Evolutionary conservation across 805 yeast species (phyloP).

Genomic region (Kuraishia molischiana): DNA sequence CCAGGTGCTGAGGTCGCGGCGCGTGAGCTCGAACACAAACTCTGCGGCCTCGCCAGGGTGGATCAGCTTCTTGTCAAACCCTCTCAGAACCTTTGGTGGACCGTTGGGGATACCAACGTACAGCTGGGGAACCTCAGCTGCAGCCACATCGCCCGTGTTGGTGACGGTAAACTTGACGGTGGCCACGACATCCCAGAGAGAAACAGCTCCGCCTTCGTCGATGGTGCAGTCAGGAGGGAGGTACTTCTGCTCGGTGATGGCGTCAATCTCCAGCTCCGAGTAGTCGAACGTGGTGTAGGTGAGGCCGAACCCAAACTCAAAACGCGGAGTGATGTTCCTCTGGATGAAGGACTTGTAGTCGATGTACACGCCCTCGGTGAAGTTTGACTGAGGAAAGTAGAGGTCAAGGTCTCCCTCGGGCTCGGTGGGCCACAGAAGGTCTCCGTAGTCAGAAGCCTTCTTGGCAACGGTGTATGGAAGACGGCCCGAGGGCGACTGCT

Average conservation of each 20-base stretch:
- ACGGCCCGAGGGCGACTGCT: slow-evolving; percentile 49
- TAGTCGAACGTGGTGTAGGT: slow-evolving; percentile 29
- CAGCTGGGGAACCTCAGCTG: slow-evolving; percentile 46
- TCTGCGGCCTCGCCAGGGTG: slow-evolving; percentile 20
- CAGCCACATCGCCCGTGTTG: slow-evolving; percentile 36
- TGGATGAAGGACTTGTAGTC: slow-evolving; percentile 53
- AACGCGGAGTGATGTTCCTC: slow-evolving; percentile 44
- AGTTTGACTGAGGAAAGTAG: slow-evolving; percentile 29
- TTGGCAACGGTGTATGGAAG: slow-evolving; percentile 57
- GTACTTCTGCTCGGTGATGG: slow-evolving; percentile 13
- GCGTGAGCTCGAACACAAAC: slow-evolving; percentile 25
- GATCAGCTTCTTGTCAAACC: slow-evolving; percentile 35
- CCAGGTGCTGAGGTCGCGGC: slow-evolving; percentile 34
- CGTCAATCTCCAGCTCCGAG: slow-evolving; percentile 17
- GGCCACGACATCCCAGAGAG: slow-evolving; percentile 28
- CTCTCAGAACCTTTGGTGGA: slow-evolving; percentile 53
- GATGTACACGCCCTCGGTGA: slow-evolving; percentile 36
- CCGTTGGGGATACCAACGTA: slow-evolving; percentile 34
- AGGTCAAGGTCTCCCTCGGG: slow-evolving; percentile 20
- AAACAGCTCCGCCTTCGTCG: slow-evolving; percentile 28
- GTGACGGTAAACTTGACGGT: slow-evolving; percentile 26
- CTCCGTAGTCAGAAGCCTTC: slow-evolving; percentile 27
- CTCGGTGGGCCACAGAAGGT: slow-evolving; percentile 3
- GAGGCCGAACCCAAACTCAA: slow-evolving; percentile 37
- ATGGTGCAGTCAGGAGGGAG: slow-evolving; percentile 27